Evolutionary conservation across 2,329 filamentous ascomycete species (phyloP).

Genomic region (Trichoderma oligosporum): DNA sequence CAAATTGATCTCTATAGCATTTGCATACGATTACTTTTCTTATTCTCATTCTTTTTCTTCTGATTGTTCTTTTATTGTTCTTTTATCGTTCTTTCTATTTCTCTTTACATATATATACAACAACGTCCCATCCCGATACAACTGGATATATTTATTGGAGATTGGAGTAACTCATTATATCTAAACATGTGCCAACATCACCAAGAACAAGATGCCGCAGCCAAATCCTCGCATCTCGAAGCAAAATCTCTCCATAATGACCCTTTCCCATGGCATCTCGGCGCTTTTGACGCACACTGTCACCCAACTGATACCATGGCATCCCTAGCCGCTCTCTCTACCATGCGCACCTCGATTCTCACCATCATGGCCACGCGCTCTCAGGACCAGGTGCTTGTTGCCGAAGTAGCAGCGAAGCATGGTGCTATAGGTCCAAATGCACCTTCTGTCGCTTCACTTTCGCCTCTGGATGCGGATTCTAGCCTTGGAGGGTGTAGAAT

Average conservation of each 20-base stretch:
- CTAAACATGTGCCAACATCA: conserved; percentile 17
- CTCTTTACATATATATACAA: too few species aligned
- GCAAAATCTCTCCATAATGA: conserved; percentile 1
- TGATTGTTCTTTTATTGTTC: too few species aligned
- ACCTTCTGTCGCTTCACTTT: not conserved
- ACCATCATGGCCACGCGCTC: conserved; percentile 74
- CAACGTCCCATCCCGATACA: not conserved
- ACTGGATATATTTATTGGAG: too few species aligned
- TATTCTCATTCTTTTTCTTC: too few species aligned
- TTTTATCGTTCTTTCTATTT: too few species aligned
- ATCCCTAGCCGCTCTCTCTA: conserved; percentile 52
- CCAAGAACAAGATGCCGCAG: not conserved
- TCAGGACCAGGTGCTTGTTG: conserved; percentile 72
- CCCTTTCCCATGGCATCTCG: conserved; percentile 65
- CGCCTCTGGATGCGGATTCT: not conserved
- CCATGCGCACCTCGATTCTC: conserved; percentile 63
- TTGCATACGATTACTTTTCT: too few species aligned
- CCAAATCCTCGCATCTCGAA: not conserved
- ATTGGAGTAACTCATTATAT: too few species aligned
- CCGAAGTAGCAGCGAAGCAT: conserved; percentile 55
- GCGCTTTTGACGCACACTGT: conserved; percentile 75
- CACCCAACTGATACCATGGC: conserved; percentile 77
- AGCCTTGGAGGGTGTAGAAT: conserved; percentile 25
- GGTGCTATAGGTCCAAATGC: conserved; percentile 36
- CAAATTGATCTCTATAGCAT: too few species aligned